Conservation (phyloP, 441 rosid genomes). For the Arabidopsis hybrid region DNA sequence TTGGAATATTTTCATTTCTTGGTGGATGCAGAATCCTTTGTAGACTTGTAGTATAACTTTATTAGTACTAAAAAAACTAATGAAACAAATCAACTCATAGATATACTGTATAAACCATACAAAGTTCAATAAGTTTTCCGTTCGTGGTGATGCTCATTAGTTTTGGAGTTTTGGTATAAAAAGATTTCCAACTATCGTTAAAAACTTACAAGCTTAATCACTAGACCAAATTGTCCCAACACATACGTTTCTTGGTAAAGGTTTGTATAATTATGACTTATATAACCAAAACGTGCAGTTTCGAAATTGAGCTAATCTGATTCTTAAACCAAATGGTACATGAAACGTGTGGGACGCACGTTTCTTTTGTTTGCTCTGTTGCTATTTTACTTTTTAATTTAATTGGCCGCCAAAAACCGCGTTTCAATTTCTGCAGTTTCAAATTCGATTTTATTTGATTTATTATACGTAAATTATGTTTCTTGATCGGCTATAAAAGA, state of each 20-base stretch:
- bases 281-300: constrained; percentile 34
- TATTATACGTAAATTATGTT: background rate
- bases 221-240: background rate
- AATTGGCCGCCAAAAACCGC: background rate
- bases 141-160: background rate
- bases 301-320: constrained; percentile 21
- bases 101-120: background rate
- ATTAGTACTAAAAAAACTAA: too few relatives aligned
- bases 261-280: constrained; percentile 5
- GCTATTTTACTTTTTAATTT: background rate
- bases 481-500: background rate
- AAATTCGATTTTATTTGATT: background rate
- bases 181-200: background rate
- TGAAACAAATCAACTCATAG: background rate
- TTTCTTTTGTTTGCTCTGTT: background rate
- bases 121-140: background rate
- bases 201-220: background rate
- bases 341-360: constrained; percentile 34
- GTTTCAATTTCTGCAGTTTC: constrained; percentile 13
- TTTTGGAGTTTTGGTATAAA: background rate
- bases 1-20: background rate
- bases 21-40: constrained; percentile 19
- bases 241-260: constrained; percentile 19
- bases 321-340: constrained; percentile 26
- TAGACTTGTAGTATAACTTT: too few relatives aligned